Conservation (phyloP, 2,329 filamentous ascomycete species). For the Colletotrichum abscissum region DNA sequence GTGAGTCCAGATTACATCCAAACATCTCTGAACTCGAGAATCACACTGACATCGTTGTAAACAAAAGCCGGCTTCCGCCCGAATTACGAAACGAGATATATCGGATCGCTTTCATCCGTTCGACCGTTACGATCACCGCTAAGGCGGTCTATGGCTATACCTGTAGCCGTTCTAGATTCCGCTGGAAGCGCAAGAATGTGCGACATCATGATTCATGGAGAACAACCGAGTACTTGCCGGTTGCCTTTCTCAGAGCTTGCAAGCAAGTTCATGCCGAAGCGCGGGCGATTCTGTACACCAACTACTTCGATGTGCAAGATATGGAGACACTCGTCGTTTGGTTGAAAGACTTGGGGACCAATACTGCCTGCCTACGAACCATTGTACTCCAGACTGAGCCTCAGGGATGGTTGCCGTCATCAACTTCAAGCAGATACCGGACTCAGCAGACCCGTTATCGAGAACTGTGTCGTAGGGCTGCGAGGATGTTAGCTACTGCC, state of each 20-base stretch:
- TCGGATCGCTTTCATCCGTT: background rate
- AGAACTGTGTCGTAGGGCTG: background rate
- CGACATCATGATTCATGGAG: background rate
- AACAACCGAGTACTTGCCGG: background rate
- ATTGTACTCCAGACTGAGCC: background rate
- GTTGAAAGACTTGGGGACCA: background rate
- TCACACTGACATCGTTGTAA: background rate
- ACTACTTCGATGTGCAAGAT: background rate
- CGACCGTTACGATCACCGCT: background rate
- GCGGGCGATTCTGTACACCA: constrained; percentile 1
- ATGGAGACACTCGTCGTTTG: constrained; percentile 12
- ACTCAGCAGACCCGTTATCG: background rate
- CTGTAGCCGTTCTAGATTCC: background rate
- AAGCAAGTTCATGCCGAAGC: constrained; percentile 3
- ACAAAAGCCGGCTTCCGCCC: background rate
- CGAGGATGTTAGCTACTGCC: background rate
- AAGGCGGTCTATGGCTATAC: background rate
- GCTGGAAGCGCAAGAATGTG: background rate
- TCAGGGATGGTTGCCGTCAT: background rate
- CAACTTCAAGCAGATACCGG: background rate
- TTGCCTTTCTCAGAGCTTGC: background rate
- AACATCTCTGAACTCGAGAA: background rate
- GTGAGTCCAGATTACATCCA: background rate
- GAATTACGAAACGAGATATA: background rate
- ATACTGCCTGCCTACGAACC: background rate